Evolutionary conservation across 2,329 filamentous ascomycete genomes (phyloP), one percentile per base, ranked within the genome.

Genomic region (Tympanopsis confertula): DNA sequence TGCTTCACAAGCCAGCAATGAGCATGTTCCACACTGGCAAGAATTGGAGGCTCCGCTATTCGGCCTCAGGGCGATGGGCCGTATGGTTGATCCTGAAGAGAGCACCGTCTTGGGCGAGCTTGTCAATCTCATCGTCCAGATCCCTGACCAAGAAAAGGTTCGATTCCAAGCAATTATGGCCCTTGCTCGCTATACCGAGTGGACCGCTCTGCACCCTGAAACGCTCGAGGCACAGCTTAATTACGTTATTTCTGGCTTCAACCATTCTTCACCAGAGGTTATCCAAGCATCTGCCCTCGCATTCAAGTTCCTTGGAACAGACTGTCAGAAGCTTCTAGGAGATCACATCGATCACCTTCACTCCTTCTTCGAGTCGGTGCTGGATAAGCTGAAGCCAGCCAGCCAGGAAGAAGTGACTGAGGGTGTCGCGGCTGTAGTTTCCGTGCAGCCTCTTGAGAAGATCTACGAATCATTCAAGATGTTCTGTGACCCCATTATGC

Each of bases 151-250:
- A 51, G 86, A 96, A 60, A 98, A 96, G 65, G 74, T 98, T n/a
- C 86, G 88, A 5, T 98, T 98, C 60, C 89, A 94, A 44, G 89
- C 89, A 4, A 94, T 96, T 51, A 95, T 98, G 87, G 88, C 93
- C 3, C 73, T 98, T 17, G 91, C 87, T 26, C 76, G 91, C 44
- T 98, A 98, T 55, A 98, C 93, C 0, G 89, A 96, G 58, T 98
- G 91, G 91, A 98, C 93, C 1, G 78, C 91, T 4, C 79, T 86
- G 35, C 91, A 98, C 52, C 86, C 89, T 0, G 86, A 95, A 41
- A 94, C 89, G 35, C 69, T 98, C 5, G 84, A 94, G 57, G 73
- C 85, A 5, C 91, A 98, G 58, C 84, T 98, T 54, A 87, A 86
- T 51, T 98, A 94, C 61, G 94, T 98, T 51, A 88, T 94, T 46